Evolutionary conservation across 1,284 basidiomycete species (phyloP).

Genomic region (Afroboletus lepidellus): DNA sequence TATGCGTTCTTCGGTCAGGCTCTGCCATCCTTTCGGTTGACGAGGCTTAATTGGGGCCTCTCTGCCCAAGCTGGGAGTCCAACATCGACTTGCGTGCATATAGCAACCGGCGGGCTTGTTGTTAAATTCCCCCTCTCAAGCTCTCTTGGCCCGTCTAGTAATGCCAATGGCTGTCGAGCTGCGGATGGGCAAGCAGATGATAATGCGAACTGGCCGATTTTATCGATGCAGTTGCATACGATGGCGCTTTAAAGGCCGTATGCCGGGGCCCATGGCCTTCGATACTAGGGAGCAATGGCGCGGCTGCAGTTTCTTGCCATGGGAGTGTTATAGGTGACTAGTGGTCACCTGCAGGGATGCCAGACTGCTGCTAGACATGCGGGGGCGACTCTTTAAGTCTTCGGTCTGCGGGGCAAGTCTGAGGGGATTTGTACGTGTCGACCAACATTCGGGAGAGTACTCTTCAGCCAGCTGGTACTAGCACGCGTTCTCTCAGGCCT

Average conservation of each 20-base stretch:
- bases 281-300: slow-evolving; percentile 51
- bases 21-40: slow-evolving; percentile 74
- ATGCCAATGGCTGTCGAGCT: slow-evolving; percentile 47
- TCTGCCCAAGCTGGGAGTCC: slow-evolving; percentile 68
- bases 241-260: slow-evolving; percentile 62
- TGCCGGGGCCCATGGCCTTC: slow-evolving; percentile 68
- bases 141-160: slow-evolving; percentile 49
- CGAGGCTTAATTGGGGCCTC: slow-evolving; percentile 49
- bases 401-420: slow-evolving; percentile 67
- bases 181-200: slow-evolving; percentile 22
- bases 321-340: slow-evolving; percentile 5
- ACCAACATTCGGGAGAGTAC: slow-evolving; percentile 70
- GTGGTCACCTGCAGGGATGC: neutral
- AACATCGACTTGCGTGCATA: slow-evolving; percentile 70
- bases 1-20: slow-evolving; percentile 77
- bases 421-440: slow-evolving; percentile 81
- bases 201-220: slow-evolving; percentile 48
- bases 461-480: slow-evolving; percentile 9
- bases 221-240: slow-evolving; percentile 51
- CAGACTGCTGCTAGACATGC: slow-evolving; percentile 24
- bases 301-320: slow-evolving; percentile 30
- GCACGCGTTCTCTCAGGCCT: slow-evolving; percentile 11
- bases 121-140: slow-evolving; percentile 49
- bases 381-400: slow-evolving; percentile 59
- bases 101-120: slow-evolving; percentile 57